Evolutionary conservation across 2,329 filamentous ascomycete genomes (phyloP).

Genomic region (Cladosporium oxysporum): DNA sequence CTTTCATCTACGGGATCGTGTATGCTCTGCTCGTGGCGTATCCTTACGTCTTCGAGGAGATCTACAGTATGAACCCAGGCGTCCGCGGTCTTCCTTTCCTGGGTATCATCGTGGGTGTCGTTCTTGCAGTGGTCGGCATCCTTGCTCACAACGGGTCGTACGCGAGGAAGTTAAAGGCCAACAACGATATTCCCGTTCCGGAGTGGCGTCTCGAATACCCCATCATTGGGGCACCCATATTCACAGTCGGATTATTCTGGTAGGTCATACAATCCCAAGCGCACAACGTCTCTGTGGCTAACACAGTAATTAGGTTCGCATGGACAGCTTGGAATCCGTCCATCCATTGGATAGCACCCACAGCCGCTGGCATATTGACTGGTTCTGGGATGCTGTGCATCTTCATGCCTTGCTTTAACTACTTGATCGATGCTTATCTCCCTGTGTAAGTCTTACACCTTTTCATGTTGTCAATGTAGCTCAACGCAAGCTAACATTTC

Average conservation of each 20-base stretch:
- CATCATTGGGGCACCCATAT: conserved; percentile 33
- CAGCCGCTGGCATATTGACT: conserved; percentile 25
- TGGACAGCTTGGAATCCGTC: conserved; percentile 26
- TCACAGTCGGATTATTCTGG: conserved; percentile 42
- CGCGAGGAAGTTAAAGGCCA: conserved; percentile 12
- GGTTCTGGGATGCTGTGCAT: conserved; percentile 29
- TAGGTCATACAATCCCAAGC: conserved; percentile 7
- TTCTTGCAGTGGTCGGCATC: conserved; percentile 49
- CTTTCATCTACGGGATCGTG: conserved; percentile 54
- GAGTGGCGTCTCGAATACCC: conserved; percentile 29
- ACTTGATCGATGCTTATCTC: conserved; percentile 44
- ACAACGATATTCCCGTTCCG: conserved; percentile 24
- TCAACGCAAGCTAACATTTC: background rate
- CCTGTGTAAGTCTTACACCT: conserved; percentile 36
- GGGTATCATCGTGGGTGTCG: conserved; percentile 66
- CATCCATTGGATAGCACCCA: conserved; percentile 29
- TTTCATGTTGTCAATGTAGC: too few relatives aligned
- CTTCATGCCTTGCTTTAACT: conserved; percentile 34
- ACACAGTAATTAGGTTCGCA: conserved; percentile 13
- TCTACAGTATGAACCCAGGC: conserved; percentile 59
- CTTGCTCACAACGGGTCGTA: conserved; percentile 7
- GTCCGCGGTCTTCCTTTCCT: conserved; percentile 66
- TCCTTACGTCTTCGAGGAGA: conserved; percentile 61
- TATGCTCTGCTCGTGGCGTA: conserved; percentile 50
- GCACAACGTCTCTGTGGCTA: background rate